phyloP scores from a whole-genome alignment of 495 filamentous ascomycete genomes.

The Cetradonia linearis region DNA sequence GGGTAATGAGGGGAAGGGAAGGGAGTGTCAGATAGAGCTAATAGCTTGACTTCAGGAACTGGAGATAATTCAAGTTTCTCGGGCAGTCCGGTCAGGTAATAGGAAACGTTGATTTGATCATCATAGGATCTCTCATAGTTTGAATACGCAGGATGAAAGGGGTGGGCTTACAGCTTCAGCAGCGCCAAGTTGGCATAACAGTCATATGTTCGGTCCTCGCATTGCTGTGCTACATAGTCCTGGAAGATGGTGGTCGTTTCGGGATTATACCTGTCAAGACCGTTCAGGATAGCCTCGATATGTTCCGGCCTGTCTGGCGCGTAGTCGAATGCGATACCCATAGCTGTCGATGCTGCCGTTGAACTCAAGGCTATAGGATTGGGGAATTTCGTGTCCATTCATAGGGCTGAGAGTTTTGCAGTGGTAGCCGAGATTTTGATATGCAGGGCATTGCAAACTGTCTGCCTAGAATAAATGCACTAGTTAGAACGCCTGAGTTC shows the following conservation, averaged over 20 bases:
- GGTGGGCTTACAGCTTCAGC: constrained; percentile 81
- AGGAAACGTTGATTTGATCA: constrained; percentile 90
- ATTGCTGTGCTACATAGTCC: constrained; percentile 89
- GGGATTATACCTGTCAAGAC: constrained; percentile 96
- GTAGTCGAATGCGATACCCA: constrained; percentile 45
- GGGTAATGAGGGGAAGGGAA: too few species aligned
- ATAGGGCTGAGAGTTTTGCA: constrained; percentile 3
- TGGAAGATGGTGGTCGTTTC: constrained; percentile 91
- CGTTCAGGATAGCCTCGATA: constrained; percentile 84
- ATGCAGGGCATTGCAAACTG: background rate
- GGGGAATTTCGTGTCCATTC: background rate
- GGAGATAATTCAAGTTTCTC: constrained; percentile 36
- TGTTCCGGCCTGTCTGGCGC: constrained; percentile 66
- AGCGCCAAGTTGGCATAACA: constrained; percentile 92
- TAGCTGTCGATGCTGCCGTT: constrained; percentile 14
- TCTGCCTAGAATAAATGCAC: background rate
- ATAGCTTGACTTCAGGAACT: constrained; percentile 44
- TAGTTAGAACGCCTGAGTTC: background rate
- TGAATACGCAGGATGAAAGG: background rate
- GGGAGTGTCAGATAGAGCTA: constrained; percentile 52
- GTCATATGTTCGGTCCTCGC: constrained; percentile 87
- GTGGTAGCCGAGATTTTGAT: constrained; percentile 7
- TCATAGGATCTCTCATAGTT: constrained; percentile 33
- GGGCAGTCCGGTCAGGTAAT: constrained; percentile 74
- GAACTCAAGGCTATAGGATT: background rate